Evolutionary conservation across 176 grass and related monocot genomes (phyloP), one percentile per base, ranked within the genome.

Genomic region (Oryza glaberrima): DNA sequence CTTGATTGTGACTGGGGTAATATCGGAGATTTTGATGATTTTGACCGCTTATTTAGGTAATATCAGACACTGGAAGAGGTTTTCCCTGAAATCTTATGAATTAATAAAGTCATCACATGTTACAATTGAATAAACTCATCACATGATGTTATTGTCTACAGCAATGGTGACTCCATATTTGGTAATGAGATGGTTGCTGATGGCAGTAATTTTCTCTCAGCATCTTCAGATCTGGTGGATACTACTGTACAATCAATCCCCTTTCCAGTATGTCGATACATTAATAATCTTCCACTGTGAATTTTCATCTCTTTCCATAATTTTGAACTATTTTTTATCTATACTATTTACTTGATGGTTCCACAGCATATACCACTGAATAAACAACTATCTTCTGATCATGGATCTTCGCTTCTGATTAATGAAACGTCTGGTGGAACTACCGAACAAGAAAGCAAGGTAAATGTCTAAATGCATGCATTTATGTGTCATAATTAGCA

Each of bases 31-130:
- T 94, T 98, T 65, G 93, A 94, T 80, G 93, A 95, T 87, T 87
- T 95, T 92, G 96, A 98, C 70, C 82, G 78, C 56, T 86, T 98
- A 75, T 98, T 98, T 88, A 95, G 96, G 96, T 98, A 92, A 72
- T 16, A 20, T 76, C 66, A 19, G 40, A 78, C 70, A 44, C 26
- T 74, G 17, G 11, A 46, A 69, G 16, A 36, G 22, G 26, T 70
- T 85, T 49, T 60, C 81, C 45, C 40, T 68, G 12, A 79, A 28
- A 84, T 85, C 22, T 75, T 65, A 30, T 60, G 60, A 70, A 32
- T 73, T 77, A 30, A 28, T 25, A 47, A 73, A 36, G n/a, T 20
- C 52, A 58, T 81, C 47, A 82, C 13, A 75, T 45, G 74, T 20
- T 77, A 72, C 48, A 76, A 83, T 82, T 5, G 11, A 79, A 25